Conservation (phyloP, 1,284 basidiomycete genomes). For the Microbotryum intermedium region DNA sequence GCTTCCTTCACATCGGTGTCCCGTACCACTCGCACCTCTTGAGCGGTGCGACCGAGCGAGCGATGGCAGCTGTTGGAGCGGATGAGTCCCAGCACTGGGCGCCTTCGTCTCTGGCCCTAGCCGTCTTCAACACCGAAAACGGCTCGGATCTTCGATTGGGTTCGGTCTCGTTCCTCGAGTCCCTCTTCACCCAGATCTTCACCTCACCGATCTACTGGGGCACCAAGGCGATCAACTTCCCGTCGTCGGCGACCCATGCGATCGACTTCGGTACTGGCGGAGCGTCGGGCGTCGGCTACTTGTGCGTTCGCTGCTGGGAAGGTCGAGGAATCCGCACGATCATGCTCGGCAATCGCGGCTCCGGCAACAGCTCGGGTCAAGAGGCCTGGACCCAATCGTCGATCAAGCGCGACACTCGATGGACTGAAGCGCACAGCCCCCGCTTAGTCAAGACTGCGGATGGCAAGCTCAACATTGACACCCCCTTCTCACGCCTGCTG, state of each 20-base stretch:
- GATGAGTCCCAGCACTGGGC: slow-evolving; percentile 66
- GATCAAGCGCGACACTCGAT: slow-evolving; percentile 74
- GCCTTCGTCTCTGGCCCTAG: slow-evolving; percentile 62
- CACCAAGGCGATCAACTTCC: slow-evolving; percentile 75
- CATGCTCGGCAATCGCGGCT: slow-evolving; percentile 74
- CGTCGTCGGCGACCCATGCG: slow-evolving; percentile 80
- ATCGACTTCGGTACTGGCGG: slow-evolving; percentile 96
- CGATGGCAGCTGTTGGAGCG: slow-evolving; percentile 45
- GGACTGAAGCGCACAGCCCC: slow-evolving; percentile 81
- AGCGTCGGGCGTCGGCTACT: slow-evolving; percentile 79
- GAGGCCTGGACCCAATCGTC: slow-evolving; percentile 66
- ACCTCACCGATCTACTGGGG: slow-evolving; percentile 83
- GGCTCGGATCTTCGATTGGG: slow-evolving; percentile 70
- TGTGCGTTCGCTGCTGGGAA: slow-evolving; percentile 82
- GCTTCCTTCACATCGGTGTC: slow-evolving; percentile 88
- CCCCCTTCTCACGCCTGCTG: slow-evolving; percentile 86
- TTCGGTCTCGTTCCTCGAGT: slow-evolving; percentile 50
- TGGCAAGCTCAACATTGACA: slow-evolving; percentile 84
- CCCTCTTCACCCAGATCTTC: slow-evolving; percentile 85
- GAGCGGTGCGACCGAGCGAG: slow-evolving; percentile 61
- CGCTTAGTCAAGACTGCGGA: slow-evolving; percentile 82
- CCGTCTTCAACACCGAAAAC: slow-evolving; percentile 86
- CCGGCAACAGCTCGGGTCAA: slow-evolving; percentile 53
- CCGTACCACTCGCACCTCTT: slow-evolving; percentile 92
- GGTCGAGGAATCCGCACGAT: slow-evolving; percentile 86